phyloP scores from a whole-genome alignment of 192 early-diverging fungal species.

The Podila epigama region DNA sequence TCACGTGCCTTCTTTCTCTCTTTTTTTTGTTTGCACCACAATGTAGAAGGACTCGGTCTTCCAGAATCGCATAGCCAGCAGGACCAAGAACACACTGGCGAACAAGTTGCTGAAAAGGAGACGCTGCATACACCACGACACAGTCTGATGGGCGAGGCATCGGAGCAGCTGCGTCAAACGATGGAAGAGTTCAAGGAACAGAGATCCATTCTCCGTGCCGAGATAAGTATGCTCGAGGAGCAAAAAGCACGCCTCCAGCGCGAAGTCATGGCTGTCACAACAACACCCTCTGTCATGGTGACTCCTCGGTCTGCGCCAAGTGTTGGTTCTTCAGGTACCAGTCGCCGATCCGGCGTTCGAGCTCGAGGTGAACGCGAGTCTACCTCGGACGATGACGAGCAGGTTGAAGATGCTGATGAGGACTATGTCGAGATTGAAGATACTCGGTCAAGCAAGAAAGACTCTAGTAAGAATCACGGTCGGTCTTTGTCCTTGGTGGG shows the following conservation, averaged over 20 bases:
- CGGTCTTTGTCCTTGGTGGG: background rate
- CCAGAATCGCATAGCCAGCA: background rate
- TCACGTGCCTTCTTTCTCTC: background rate
- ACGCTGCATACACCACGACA: background rate
- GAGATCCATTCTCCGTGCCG: background rate
- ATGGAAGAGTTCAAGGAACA: constrained; percentile 23
- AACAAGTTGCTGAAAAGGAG: background rate
- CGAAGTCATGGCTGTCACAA: background rate
- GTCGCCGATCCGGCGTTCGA: background rate
- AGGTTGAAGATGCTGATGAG: background rate
- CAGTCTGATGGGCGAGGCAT: constrained; percentile 12
- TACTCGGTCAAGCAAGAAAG: background rate
- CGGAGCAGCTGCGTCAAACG: constrained; percentile 18
- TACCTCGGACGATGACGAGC: background rate
- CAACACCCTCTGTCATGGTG: background rate
- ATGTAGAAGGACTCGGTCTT: constrained; percentile 23
- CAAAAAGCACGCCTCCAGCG: background rate
- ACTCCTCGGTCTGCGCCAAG: background rate
- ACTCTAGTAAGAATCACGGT: background rate
- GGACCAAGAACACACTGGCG: background rate
- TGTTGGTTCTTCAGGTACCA: background rate
- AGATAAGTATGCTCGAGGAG: constrained; percentile 8
- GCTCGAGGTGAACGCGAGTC: background rate
- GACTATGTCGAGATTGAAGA: background rate
- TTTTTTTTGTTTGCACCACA: background rate